Percentiles rank a stretch among this genome's conserved stretches.
These are phyloP conservation scores for Dendrocalamus sinicus DNA, from an alignment of 176 grass and related monocot genomes.

Conservation along the genomic window DNA sequence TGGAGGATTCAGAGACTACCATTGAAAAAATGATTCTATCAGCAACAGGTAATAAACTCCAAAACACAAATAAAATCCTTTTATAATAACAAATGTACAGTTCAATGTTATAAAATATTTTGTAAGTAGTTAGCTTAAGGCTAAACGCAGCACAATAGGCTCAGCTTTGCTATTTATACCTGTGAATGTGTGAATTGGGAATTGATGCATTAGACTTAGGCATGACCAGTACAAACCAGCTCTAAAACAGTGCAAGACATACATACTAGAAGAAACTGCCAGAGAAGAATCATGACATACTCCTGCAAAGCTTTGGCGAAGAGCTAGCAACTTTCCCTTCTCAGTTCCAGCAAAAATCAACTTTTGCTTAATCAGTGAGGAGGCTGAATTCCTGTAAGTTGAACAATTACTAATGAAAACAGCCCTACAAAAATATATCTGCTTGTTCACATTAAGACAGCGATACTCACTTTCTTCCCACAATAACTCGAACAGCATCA, in stretches of 20 bases:
- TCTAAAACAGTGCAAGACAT: background rate
- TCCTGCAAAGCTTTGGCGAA: constrained; percentile 88
- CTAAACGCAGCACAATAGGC: constrained; percentile 22
- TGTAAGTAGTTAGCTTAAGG: background rate
- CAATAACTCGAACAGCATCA: constrained; percentile 86
- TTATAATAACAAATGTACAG: background rate
- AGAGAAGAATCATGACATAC: constrained; percentile 37
- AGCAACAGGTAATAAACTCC: constrained; percentile 3
- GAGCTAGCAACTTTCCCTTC: constrained; percentile 86
- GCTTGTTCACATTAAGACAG: background rate
- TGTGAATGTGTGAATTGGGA: background rate
- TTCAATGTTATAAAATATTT: background rate
- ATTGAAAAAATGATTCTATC: constrained; percentile 11
- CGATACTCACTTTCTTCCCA: constrained; percentile 85
- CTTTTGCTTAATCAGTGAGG: constrained; percentile 87
- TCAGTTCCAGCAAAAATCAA: constrained; percentile 93
- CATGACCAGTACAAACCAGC: background rate
- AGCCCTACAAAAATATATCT: background rate
- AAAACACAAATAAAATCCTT: background rate
- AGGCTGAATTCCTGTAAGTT: constrained; percentile 80
- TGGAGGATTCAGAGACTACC: constrained; percentile 80
- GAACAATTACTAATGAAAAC: constrained; percentile 21
- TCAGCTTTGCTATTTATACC: background rate
- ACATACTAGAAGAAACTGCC: constrained; percentile 12
- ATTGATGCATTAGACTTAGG: background rate